Base-by-base conservation (phyloP, 192 early-diverging fungal genomes). In the Rhizophagus sp. region DNA sequence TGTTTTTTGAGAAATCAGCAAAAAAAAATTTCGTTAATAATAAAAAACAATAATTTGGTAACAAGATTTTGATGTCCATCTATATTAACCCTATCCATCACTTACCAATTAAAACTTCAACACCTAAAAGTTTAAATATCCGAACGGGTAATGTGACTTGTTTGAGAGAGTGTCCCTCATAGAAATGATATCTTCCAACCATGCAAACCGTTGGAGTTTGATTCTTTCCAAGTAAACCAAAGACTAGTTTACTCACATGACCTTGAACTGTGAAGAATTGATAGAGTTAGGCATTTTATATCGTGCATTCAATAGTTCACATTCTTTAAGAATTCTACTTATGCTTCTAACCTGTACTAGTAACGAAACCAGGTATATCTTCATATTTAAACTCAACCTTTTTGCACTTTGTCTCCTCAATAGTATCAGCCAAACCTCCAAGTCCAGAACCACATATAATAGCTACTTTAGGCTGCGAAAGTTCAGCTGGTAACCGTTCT, bases 131-230 rank as follows among this genome's bases (percentile, higher is more conserved):
- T 50, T 90, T 83, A 87, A 98, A 92, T 33, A 98, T 90, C 49
- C 97, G 93, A 27, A 98, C 87, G 24, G 97, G 95, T 47, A 95
- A 93, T 10, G 94, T 95, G 19, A 92, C 91, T 63, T 94, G 90
- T 71, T 91, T 86, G 72, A 95, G 86, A 17, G 90, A 88, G 82
- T 95, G 93, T 15, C 97, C 96, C 82, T 97, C 96, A 82, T 97
- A 97, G 65, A 89, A 91, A 82, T 97, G 96, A 87, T 92, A 94
- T 33, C 96, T 87, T n/a, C 96, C 96, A 12, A 95, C 93, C 88
- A 97, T 94, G 83, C 91, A 94, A 47, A 96, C 93, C 5, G 90
- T 90, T 34, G 91, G 89, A 10, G 79, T 82, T 62, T 86, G 78
- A 25, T 86, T 89, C 61, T 91, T 88, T 50, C 91, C 88, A 65